Evolutionary conservation across 2,329 filamentous ascomycete genomes (phyloP).

Genomic region (Cadophora luteo-olivacea): DNA sequence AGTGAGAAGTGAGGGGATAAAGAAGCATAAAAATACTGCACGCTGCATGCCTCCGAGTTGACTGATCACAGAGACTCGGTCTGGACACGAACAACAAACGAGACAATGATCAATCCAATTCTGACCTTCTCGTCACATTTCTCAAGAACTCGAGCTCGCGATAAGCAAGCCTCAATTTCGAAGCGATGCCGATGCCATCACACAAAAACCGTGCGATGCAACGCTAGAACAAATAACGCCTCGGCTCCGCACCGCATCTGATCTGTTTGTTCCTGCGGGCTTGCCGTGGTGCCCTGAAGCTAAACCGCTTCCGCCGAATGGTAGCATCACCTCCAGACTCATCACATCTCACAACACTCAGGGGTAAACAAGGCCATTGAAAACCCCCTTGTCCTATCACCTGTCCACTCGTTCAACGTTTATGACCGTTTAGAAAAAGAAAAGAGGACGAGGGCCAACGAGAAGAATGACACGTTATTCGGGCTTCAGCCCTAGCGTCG

Average conservation of each 20-base stretch:
- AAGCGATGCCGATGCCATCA: neutral
- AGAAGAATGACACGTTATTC: neutral
- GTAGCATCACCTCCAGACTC: neutral
- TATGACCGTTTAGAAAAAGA: neutral
- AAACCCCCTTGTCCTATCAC: neutral
- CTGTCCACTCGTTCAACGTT: neutral
- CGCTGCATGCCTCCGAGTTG: neutral
- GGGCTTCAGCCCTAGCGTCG: neutral
- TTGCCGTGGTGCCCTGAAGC: conserved; percentile 11
- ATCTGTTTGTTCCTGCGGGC: neutral
- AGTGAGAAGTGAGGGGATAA: neutral
- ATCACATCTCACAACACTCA: conserved; percentile 7
- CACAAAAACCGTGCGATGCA: neutral
- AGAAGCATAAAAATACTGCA: neutral
- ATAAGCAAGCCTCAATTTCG: neutral
- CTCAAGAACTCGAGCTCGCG: neutral
- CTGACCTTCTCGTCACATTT: neutral
- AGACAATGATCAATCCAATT: conserved; percentile 6
- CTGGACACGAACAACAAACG: neutral
- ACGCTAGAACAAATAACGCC: conserved; percentile 6
- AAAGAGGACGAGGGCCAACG: neutral
- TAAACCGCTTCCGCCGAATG: neutral
- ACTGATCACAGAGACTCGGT: conserved; percentile 7
- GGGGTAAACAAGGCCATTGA: conserved; percentile 3
- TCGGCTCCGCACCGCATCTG: neutral